Conservation (phyloP, 169 alveolate genomes). For the Besnoitia besnoiti region DNA sequence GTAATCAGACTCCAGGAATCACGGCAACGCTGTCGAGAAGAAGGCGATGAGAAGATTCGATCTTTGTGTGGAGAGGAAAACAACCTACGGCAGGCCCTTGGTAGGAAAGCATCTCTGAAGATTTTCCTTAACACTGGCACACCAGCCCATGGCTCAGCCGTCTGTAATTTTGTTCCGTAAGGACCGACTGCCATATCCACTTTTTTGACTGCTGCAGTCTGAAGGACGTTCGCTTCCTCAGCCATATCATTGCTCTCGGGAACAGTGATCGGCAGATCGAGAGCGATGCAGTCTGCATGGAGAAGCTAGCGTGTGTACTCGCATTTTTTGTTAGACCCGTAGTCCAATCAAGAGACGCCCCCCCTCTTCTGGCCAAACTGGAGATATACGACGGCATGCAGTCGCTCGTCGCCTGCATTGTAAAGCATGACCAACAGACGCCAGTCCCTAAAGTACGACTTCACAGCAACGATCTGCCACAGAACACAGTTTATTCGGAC, state of each 20-base stretch:
- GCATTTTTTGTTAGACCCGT: neutral
- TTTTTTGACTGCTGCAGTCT: too few species aligned
- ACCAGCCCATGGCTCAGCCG: neutral
- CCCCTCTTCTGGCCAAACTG: neutral
- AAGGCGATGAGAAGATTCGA: neutral
- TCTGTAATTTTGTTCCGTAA: neutral
- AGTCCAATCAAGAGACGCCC: neutral
- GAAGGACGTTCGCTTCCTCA: neutral
- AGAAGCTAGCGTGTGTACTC: neutral
- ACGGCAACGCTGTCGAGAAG: neutral
- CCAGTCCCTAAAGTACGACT: neutral
- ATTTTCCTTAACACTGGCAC: neutral
- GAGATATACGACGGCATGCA: conserved; percentile 28
- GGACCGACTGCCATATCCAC: neutral
- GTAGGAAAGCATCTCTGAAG: neutral
- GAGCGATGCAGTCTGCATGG: neutral
- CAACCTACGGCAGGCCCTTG: neutral
- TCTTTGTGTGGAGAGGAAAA: neutral
- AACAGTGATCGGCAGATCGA: neutral
- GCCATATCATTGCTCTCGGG: neutral
- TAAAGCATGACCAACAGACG: neutral
- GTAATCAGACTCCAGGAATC: neutral
- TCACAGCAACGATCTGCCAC: too few species aligned
- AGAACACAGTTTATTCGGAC: neutral
- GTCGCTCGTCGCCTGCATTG: neutral